phyloP scores from a whole-genome alignment of 2,329 filamentous ascomycete genomes.

The Diaporthe eres region DNA sequence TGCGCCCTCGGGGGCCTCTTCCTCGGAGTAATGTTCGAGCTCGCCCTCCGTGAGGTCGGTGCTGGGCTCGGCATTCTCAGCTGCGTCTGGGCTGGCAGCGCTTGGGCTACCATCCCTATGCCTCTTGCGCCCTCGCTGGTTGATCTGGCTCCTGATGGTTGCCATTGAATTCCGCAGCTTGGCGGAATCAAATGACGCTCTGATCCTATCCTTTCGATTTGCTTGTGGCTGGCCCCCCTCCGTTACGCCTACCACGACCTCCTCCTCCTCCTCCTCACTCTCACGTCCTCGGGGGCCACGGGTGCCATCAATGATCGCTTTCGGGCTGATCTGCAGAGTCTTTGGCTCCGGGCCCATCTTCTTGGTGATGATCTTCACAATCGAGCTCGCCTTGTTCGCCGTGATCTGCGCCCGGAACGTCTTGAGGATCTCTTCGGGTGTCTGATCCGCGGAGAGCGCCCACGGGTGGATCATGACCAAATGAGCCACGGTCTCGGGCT shows the following conservation, averaged over 20 bases:
- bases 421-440: conserved; percentile 28
- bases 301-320: conserved; percentile 20
- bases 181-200: conserved; percentile 1
- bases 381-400: conserved; percentile 1
- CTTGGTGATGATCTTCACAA: conserved; percentile 6
- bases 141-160: conserved; percentile 13
- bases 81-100: neutral
- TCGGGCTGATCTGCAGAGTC: conserved; percentile 16
- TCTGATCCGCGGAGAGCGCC: conserved; percentile 26
- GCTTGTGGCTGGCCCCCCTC: neutral
- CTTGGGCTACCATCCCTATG: conserved; percentile 13
- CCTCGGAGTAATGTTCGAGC: conserved; percentile 22
- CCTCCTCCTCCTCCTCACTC: conserved; percentile 13
- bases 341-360: conserved; percentile 38
- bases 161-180: conserved; percentile 17
- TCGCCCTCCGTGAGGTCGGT: conserved; percentile 1
- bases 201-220: conserved; percentile 5
- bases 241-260: neutral
- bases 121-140: conserved; percentile 18
- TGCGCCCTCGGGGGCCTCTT: conserved; percentile 4
- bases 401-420: conserved; percentile 33
- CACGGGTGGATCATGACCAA: conserved; percentile 36
- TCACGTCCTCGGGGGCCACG: neutral
- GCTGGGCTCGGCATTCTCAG: neutral
- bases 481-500: conserved; percentile 29